These are phyloP conservation scores for Musa troglodytarum DNA, from an alignment of 176 grass and related monocot genomes.

Conservation along the genomic window DNA sequence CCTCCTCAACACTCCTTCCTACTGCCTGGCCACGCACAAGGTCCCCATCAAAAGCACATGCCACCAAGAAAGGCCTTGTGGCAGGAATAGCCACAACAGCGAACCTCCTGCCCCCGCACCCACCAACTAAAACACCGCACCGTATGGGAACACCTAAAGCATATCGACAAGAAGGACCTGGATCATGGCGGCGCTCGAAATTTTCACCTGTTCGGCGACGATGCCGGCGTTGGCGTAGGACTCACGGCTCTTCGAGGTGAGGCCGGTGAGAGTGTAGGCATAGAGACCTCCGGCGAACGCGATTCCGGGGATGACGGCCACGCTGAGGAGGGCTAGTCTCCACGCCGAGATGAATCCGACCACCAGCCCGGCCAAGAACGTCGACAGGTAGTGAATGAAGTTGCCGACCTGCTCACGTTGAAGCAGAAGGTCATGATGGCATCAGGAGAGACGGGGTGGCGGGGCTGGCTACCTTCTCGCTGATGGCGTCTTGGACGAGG, in stretches of 20 bases:
- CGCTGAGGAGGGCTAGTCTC: slow-evolving; percentile 83
- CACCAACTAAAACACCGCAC: background rate
- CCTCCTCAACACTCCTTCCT: too few species aligned
- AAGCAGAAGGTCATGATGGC: background rate
- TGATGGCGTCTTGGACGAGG: slow-evolving; percentile 91
- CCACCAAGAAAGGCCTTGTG: background rate
- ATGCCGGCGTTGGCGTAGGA: slow-evolving; percentile 95
- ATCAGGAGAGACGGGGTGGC: background rate
- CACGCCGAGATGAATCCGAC: slow-evolving; percentile 86
- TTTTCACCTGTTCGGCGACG: slow-evolving; percentile 82
- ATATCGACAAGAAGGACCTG: slow-evolving; percentile 5
- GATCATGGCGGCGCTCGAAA: background rate
- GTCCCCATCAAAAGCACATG: background rate
- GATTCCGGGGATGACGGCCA: slow-evolving; percentile 86
- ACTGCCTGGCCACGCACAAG: background rate
- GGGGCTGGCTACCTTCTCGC: slow-evolving; percentile 52
- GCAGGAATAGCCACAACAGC: slow-evolving; percentile 7
- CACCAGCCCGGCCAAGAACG: slow-evolving; percentile 78
- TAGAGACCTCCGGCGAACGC: slow-evolving; percentile 99
- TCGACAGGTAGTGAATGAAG: slow-evolving; percentile 91
- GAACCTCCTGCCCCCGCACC: slow-evolving; percentile 12
- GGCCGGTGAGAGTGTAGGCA: slow-evolving; percentile 84
- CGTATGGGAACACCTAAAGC: background rate
- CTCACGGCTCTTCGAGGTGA: slow-evolving; percentile 88
- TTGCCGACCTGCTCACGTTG: slow-evolving; percentile 48